phyloP scores from a whole-genome alignment of 495 filamentous ascomycete species.

The Chaetomium cochliodes region DNA sequence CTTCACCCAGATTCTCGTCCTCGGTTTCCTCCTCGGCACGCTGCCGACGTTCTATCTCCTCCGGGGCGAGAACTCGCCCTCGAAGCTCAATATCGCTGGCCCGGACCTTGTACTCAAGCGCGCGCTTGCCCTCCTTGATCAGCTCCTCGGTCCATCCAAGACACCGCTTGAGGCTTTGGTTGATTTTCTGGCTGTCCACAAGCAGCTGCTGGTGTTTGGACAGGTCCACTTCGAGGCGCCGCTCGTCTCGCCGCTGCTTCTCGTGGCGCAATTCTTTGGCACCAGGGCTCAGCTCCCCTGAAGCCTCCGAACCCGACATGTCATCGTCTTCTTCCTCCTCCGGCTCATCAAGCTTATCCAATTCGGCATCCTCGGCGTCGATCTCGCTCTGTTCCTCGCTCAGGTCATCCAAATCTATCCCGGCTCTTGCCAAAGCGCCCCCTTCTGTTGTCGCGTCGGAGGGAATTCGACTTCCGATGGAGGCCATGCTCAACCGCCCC shows the following conservation, averaged over 20 bases:
- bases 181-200: slow-evolving; percentile 86
- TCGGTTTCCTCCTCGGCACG: slow-evolving; percentile 49
- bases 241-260: slow-evolving; percentile 64
- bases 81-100: slow-evolving; percentile 77
- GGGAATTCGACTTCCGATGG: slow-evolving; percentile 29
- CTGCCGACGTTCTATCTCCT: slow-evolving; percentile 38
- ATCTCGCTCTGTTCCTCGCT: slow-evolving; percentile 49
- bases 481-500: slow-evolving; percentile 60
- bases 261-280: slow-evolving; percentile 45
- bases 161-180: slow-evolving; percentile 86
- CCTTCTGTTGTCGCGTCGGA: slow-evolving; percentile 36
- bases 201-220: slow-evolving; percentile 85
- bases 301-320: slow-evolving; percentile 42
- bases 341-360: slow-evolving; percentile 33
- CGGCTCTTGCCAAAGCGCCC: slow-evolving; percentile 31
- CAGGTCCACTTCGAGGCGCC: slow-evolving; percentile 75
- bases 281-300: slow-evolving; percentile 49
- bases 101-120: slow-evolving; percentile 74
- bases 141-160: slow-evolving; percentile 82
- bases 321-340: slow-evolving; percentile 40
- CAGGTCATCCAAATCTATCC: slow-evolving; percentile 49
- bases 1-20: slow-evolving; percentile 23
- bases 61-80: slow-evolving; percentile 70
- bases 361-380: slow-evolving; percentile 43
- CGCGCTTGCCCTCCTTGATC: slow-evolving; percentile 82